Evolutionary conservation across 805 yeast species (phyloP).

Genomic region (Isabelozyma heimii): DNA sequence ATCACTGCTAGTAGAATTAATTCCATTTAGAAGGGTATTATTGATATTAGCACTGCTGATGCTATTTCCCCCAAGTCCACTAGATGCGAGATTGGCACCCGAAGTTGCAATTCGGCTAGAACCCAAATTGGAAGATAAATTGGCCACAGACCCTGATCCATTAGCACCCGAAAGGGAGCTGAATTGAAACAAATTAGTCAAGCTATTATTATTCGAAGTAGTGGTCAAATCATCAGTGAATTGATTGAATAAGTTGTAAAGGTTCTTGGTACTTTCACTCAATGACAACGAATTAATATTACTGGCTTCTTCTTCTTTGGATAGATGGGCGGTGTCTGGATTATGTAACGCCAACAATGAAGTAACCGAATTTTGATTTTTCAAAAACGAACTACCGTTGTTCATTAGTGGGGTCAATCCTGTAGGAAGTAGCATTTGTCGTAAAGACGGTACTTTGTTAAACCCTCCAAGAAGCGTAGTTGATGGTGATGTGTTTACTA

Average conservation of each 20-base stretch:
- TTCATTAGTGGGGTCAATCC: background rate
- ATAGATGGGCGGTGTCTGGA: conserved; percentile 1
- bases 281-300: conserved; percentile 7
- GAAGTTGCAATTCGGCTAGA: background rate
- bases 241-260: conserved; percentile 27
- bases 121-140: no score
- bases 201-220: conserved; percentile 10
- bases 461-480: background rate
- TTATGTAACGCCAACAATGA: background rate
- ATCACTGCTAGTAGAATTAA: background rate
- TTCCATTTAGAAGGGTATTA: background rate
- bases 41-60: background rate
- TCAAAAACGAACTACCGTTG: background rate
- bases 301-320: conserved; percentile 9
- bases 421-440: background rate
- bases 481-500: background rate
- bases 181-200: conserved; percentile 24
- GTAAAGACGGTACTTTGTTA: background rate
- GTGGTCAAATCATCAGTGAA: conserved; percentile 20
- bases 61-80: background rate
- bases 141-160: no score
- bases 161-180: conserved; percentile 1
- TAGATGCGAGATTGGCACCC: background rate
- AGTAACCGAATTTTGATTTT: background rate
- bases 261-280: conserved; percentile 29